A percentile compares a stretch with the other conserved stretches of the same genome.
These are phyloP conservation scores for Podospora appendiculata DNA, from an alignment of 495 filamentous ascomycete genomes.

Conservation along the genomic window DNA sequence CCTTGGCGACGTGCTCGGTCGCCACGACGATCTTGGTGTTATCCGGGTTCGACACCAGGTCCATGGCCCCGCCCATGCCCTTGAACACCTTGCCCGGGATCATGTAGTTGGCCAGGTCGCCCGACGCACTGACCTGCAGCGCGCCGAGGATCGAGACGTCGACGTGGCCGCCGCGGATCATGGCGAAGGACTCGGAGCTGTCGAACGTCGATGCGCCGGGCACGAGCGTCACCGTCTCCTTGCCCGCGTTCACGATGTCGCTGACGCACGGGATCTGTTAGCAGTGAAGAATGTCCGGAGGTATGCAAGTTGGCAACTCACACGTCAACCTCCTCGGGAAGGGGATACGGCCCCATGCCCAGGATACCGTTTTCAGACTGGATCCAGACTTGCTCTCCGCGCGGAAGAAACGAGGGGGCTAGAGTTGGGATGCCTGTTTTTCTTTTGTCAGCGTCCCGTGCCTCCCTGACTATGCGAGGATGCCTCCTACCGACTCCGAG, in stretches of 20 bases:
- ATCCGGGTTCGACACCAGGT: conserved; percentile 52
- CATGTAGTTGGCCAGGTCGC: conserved; percentile 59
- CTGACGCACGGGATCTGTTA: conserved; percentile 1
- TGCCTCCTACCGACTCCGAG: conserved; percentile 45
- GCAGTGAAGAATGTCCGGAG: background rate
- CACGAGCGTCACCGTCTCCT: conserved; percentile 52
- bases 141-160: conserved; percentile 54
- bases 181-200: conserved; percentile 51
- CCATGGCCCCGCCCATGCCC: conserved; percentile 59
- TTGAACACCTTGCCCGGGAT: conserved; percentile 56
- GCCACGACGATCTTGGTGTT: conserved; percentile 54
- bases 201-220: conserved; percentile 52
- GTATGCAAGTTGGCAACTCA: conserved; percentile 6
- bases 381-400: conserved; percentile 45
- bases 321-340: conserved; percentile 44
- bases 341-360: conserved; percentile 55
- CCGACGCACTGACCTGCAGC: conserved; percentile 50
- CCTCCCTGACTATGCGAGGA: background rate
- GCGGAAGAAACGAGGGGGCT: conserved; percentile 46
- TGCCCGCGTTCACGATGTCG: conserved; percentile 55
- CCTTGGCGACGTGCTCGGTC: conserved; percentile 56
- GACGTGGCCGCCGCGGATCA: conserved; percentile 55
- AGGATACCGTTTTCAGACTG: conserved; percentile 57
- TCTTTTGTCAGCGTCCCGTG: background rate
- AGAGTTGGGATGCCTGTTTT: conserved; percentile 49